phyloP scores from a whole-genome alignment of 2,329 filamentous ascomycete species.

The Sclerotinia spermophila region DNA sequence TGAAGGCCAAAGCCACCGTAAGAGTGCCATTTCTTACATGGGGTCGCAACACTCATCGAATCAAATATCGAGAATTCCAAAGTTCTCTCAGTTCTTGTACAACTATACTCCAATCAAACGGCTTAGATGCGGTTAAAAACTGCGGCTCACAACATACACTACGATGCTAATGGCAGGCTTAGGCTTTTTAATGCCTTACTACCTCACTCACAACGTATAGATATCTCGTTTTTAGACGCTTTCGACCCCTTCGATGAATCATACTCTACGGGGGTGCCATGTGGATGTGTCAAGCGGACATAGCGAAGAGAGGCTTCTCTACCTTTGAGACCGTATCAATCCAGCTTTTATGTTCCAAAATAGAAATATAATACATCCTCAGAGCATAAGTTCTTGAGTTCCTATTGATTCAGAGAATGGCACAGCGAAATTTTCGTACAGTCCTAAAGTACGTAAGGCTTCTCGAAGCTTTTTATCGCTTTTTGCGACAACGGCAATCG shows the following conservation, averaged over 20 bases:
- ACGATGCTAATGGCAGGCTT: slow-evolving; percentile 1
- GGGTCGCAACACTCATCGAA: slow-evolving; percentile 1
- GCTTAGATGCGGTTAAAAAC: slow-evolving; percentile 30
- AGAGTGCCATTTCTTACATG: slow-evolving; percentile 2
- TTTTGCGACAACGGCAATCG: neutral
- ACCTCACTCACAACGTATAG: neutral
- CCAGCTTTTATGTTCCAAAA: neutral
- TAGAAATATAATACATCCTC: neutral
- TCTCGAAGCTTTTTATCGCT: slow-evolving; percentile 16
- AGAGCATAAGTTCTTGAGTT: neutral
- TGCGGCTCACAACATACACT: slow-evolving; percentile 32
- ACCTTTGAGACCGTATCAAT: neutral
- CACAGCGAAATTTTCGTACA: neutral
- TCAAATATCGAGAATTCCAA: neutral
- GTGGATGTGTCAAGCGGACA: slow-evolving; percentile 19
- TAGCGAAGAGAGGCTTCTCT: slow-evolving; percentile 1
- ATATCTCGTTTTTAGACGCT: slow-evolving; percentile 10
- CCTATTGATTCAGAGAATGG: neutral
- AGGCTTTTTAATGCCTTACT: neutral
- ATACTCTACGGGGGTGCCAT: slow-evolving; percentile 27
- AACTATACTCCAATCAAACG: slow-evolving; percentile 21
- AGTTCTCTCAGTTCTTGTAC: neutral
- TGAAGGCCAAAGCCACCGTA: slow-evolving; percentile 13
- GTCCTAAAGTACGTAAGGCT: slow-evolving; percentile 5
- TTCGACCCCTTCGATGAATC: neutral